These are phyloP conservation scores for Dactylorhiza incarnata DNA, from an alignment of 106 monocot species.

Conservation along the genomic window DNA sequence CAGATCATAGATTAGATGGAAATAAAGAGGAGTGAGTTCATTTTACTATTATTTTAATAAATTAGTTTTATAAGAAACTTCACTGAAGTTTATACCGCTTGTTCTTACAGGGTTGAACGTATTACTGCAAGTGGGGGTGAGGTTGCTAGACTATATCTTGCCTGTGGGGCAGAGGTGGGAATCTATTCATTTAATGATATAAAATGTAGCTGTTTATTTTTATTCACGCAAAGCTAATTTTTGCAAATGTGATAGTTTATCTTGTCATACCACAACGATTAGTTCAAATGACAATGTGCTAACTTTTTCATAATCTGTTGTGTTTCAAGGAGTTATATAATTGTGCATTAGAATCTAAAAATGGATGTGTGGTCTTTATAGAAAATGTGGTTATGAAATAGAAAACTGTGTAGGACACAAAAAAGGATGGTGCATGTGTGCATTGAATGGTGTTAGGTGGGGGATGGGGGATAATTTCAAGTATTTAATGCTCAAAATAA, in stretches of 20 bases:
- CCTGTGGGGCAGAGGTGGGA: conserved; percentile 60
- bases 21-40: conserved; percentile 82
- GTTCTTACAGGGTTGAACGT: conserved; percentile 57
- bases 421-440: not conserved
- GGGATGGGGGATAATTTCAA: not conserved
- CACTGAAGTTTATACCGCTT: not conserved
- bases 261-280: not conserved
- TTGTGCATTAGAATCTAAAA: not conserved
- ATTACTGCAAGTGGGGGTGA: conserved; percentile 77
- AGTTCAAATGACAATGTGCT: not conserved
- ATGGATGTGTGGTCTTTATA: not conserved
- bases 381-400: not conserved
- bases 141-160: conserved; percentile 72
- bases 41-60: not conserved
- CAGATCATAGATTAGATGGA: conserved; percentile 77
- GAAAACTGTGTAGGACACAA: not conserved
- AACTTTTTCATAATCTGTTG: not conserved
- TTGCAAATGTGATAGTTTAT: not conserved
- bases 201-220: no score
- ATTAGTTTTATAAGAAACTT: not conserved
- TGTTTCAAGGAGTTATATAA: not conserved
- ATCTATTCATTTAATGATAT: not conserved
- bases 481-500: not conserved
- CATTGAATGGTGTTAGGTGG: not conserved
- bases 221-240: not conserved